Percentiles rank a stretch among this genome's conserved stretches.
Evolutionary conservation across 2,329 filamentous ascomycete genomes (phyloP).

Genomic region (Trichoderma pleuroti): DNA sequence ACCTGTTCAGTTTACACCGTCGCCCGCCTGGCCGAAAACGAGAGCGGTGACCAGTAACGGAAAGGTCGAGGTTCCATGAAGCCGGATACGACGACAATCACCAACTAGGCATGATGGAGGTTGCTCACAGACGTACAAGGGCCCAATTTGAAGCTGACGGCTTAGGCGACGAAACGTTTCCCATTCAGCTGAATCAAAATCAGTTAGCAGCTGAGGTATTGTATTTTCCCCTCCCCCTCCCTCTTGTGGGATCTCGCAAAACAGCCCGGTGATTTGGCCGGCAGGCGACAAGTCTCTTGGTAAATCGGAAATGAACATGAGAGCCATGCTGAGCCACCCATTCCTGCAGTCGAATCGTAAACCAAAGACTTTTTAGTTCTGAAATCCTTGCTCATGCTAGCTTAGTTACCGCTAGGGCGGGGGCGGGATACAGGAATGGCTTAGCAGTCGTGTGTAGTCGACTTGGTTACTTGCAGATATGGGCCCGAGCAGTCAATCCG

Average conservation of each 20-base stretch:
- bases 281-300: background rate
- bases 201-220: background rate
- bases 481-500: constrained; percentile 12
- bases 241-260: background rate
- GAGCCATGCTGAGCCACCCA: background rate
- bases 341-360: constrained; percentile 6
- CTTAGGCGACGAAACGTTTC: background rate
- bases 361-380: background rate
- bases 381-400: constrained; percentile 4
- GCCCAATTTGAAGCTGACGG: background rate
- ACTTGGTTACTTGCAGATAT: constrained; percentile 10
- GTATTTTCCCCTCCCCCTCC: background rate
- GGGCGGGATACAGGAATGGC: constrained; percentile 9
- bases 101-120: background rate
- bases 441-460: background rate
- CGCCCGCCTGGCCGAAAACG: background rate
- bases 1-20: background rate
- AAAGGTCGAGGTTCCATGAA: background rate
- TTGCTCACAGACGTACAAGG: background rate
- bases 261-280: background rate
- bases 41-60: background rate
- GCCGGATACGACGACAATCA: background rate
- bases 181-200: background rate
- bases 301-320: background rate
- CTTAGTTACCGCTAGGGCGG: constrained; percentile 13